These are phyloP conservation scores for Pyricularia sp. DNA, from an alignment of 2,329 filamentous ascomycete species.

Conservation along the genomic window DNA sequence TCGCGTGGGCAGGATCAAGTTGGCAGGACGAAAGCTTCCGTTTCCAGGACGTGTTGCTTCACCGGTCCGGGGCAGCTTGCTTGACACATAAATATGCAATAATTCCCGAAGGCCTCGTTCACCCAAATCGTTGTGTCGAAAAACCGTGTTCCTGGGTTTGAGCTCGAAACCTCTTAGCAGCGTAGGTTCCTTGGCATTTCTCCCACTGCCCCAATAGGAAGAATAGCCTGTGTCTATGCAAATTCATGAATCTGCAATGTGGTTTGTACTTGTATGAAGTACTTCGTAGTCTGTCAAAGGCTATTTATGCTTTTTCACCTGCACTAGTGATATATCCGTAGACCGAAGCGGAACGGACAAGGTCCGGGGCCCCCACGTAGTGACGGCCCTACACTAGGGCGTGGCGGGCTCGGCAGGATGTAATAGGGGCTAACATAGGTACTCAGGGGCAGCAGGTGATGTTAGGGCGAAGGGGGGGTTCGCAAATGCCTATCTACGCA, in stretches of 20 bases:
- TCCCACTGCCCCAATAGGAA: neutral
- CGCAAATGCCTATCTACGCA: too few species aligned
- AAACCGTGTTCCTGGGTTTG: neutral
- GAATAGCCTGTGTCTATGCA: neutral
- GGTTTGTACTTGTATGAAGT: too few species aligned
- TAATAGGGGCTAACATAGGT: too few species aligned
- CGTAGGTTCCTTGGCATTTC: neutral
- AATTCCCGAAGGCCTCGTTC: neutral
- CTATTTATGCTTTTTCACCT: neutral
- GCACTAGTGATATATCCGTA: neutral
- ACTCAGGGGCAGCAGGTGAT: too few species aligned
- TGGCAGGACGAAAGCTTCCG: neutral
- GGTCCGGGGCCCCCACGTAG: neutral
- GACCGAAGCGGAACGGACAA: neutral
- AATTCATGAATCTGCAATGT: neutral
- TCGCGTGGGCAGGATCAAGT: neutral
- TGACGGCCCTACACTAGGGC: neutral
- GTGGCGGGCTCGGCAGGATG: neutral
- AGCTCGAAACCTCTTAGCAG: neutral
- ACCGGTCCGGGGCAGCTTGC: neutral
- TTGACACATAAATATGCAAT: neutral
- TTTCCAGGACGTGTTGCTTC: neutral
- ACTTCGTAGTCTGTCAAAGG: neutral
- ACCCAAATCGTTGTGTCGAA: neutral
- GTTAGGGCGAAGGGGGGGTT: too few species aligned